Percentiles rank a stretch among this genome's conserved stretches.
These are phyloP conservation scores for Komagataella pastoris DNA, from an alignment of 805 yeast genomes.

Conservation along the genomic window DNA sequence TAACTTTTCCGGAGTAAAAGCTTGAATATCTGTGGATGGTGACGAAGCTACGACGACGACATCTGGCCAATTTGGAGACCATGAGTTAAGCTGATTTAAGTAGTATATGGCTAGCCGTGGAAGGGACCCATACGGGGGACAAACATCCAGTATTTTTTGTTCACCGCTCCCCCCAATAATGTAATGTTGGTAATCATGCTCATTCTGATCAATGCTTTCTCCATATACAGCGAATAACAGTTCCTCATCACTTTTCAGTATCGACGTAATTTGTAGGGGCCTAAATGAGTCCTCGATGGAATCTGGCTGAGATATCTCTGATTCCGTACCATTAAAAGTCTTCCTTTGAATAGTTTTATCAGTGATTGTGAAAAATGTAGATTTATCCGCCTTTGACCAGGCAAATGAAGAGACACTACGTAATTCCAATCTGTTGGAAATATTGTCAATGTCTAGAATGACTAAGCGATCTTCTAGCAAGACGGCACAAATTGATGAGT, in stretches of 20 bases:
- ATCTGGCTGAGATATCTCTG: background rate
- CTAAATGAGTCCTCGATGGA: background rate
- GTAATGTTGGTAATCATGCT: background rate
- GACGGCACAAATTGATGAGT: background rate
- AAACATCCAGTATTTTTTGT: conserved; percentile 21
- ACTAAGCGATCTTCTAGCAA: background rate
- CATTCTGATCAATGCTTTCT: background rate
- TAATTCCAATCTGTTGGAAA: background rate
- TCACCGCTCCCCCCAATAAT: conserved; percentile 3
- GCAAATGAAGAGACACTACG: background rate
- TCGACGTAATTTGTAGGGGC: background rate
- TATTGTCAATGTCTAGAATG: background rate
- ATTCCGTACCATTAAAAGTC: background rate
- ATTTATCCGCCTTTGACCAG: background rate
- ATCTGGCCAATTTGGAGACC: conserved; percentile 21
- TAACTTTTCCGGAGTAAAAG: conserved; percentile 23
- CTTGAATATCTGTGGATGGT: conserved; percentile 48
- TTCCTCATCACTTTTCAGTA: background rate
- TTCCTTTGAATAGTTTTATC: background rate
- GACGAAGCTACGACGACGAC: conserved; percentile 43
- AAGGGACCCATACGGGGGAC: conserved; percentile 39
- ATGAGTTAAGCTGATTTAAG: conserved; percentile 20
- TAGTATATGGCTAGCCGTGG: conserved; percentile 35
- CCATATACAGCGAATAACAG: background rate
- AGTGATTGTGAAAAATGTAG: background rate